Percentiles rank a stretch among this genome's conserved stretches.
phyloP scores from a whole-genome alignment of 176 grass and related monocot genomes.

The Carex myosuroides region DNA sequence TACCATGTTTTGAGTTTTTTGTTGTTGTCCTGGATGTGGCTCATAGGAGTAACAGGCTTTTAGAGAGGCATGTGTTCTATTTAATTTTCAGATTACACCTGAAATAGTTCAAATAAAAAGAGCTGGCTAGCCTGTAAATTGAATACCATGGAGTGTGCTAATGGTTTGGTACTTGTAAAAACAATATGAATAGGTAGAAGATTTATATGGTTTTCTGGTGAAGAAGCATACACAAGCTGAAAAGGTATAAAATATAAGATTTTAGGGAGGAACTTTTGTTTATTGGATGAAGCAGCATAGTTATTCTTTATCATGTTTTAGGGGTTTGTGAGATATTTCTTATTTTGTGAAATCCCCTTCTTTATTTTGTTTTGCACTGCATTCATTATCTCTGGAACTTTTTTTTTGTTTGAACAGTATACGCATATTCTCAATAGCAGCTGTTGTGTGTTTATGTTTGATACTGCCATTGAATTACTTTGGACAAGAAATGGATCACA shows the following conservation, averaged over 20 bases:
- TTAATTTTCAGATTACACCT: not conserved
- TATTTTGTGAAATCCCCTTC: conserved; percentile 5
- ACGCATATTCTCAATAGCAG: conserved; percentile 74
- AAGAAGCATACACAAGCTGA: not conserved
- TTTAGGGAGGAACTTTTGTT: not conserved
- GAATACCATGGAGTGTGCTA: not conserved
- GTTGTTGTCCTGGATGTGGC: not conserved
- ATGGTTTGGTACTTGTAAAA: not conserved
- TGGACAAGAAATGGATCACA: conserved; percentile 69
- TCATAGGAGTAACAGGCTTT: not conserved
- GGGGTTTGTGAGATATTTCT: not conserved
- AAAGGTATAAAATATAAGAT: not conserved
- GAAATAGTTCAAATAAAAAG: not conserved
- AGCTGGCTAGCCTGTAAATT: not conserved
- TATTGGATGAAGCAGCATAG: not conserved
- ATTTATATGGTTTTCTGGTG: not conserved
- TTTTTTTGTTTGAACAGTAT: conserved; percentile 45
- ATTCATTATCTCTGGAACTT: not conserved
- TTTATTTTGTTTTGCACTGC: not conserved
- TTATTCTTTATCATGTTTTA: conserved; percentile 2
- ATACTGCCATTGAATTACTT: conserved; percentile 94
- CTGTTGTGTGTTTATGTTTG: conserved; percentile 71
- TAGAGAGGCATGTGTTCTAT: not conserved
- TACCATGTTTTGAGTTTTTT: not conserved
- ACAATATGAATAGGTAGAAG: not conserved